Conservation (phyloP, 805 yeast species). For the Candida nitratophila region DNA sequence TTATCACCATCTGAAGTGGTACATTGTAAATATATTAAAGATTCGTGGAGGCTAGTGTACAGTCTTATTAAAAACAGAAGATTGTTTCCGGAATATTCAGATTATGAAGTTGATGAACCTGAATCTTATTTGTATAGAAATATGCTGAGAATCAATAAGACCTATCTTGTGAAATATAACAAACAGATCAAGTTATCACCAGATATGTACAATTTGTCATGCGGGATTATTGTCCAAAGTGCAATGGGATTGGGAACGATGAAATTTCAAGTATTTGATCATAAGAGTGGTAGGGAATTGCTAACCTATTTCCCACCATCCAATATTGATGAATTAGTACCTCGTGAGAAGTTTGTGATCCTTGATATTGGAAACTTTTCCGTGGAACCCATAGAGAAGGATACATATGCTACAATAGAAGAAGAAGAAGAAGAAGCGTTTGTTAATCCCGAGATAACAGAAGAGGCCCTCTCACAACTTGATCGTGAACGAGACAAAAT, state of each 20-base stretch:
- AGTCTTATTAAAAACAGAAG: conserved; percentile 44
- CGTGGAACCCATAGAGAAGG: conserved; percentile 11
- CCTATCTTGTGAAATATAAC: conserved; percentile 40
- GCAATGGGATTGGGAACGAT: conserved; percentile 55
- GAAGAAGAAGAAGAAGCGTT: not conserved
- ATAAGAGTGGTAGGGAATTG: conserved; percentile 21
- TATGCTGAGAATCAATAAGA: conserved; percentile 40
- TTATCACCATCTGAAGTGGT: conserved; percentile 13
- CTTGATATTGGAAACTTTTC: conserved; percentile 44
- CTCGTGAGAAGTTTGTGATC: conserved; percentile 41
- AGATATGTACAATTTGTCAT: conserved; percentile 42
- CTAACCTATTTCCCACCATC: conserved; percentile 49
- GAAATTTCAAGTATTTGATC: conserved; percentile 38
- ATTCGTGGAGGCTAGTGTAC: conserved; percentile 50
- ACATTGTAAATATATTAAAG: conserved; percentile 31
- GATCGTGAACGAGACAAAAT: conserved; percentile 14
- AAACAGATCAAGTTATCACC: conserved; percentile 40
- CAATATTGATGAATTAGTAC: conserved; percentile 50
- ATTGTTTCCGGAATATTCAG: conserved; percentile 39
- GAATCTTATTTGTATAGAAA: conserved; percentile 35
- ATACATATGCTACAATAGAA: not conserved
- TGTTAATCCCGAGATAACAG: not conserved
- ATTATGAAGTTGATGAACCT: conserved; percentile 39
- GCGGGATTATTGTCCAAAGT: conserved; percentile 45
- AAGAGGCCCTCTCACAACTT: not conserved